Evolutionary conservation across 352 stramenopile genomes (phyloP).

Genomic region (Globisporangium sylvaticum): DNA sequence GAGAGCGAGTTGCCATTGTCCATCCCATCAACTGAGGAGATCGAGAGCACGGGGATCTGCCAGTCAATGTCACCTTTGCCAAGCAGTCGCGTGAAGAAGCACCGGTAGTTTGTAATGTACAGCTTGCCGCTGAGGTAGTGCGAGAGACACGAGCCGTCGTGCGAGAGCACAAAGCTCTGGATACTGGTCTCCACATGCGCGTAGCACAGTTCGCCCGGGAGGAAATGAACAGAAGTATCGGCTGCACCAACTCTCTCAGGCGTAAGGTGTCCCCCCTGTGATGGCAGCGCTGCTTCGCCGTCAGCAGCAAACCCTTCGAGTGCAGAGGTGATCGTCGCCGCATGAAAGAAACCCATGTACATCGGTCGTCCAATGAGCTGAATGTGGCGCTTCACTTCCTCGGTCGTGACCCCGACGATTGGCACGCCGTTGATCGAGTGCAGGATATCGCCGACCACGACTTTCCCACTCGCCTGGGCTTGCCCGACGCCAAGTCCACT

Average conservation of each 20-base stretch:
- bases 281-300: neutral
- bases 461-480: conserved; percentile 57
- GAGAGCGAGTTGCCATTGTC: conserved; percentile 26
- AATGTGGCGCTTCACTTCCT: conserved; percentile 78
- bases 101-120: conserved; percentile 84
- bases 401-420: conserved; percentile 61
- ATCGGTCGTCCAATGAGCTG: conserved; percentile 63
- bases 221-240: conserved; percentile 28
- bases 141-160: conserved; percentile 61
- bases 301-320: conserved; percentile 14
- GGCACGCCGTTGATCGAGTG: conserved; percentile 82
- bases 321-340: conserved; percentile 11
- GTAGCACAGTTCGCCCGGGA: conserved; percentile 76
- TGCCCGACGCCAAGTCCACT: conserved; percentile 34
- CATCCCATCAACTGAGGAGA: conserved; percentile 59
- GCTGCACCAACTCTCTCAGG: neutral
- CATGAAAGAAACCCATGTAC: conserved; percentile 68
- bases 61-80: conserved; percentile 53
- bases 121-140: conserved; percentile 76
- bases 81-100: conserved; percentile 62
- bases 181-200: conserved; percentile 74
- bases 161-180: conserved; percentile 49
- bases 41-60: conserved; percentile 77
- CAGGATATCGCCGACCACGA: conserved; percentile 60
- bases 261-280: neutral